Percentiles rank a stretch among this genome's conserved stretches.
phyloP scores from a whole-genome alignment of 257 asterid genomes.

The Lavandula angustifolia region DNA sequence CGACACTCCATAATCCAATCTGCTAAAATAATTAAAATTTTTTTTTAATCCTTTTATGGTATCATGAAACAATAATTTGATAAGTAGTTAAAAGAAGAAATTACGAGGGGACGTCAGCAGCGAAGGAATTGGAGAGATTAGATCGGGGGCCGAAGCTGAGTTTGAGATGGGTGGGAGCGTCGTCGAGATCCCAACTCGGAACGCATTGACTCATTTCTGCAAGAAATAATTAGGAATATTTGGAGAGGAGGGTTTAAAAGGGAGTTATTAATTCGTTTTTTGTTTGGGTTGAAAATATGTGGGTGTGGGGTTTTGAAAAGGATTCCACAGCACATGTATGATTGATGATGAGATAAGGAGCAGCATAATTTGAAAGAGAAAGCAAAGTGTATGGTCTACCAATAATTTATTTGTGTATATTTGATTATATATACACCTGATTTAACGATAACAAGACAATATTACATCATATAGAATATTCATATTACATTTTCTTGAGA shows the following conservation, averaged over 20 bases:
- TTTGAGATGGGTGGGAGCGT: slow-evolving; percentile 28
- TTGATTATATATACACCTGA: too few species aligned
- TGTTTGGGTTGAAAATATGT: slow-evolving; percentile 26
- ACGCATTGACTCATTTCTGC: slow-evolving; percentile 63
- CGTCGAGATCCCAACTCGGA: slow-evolving; percentile 65
- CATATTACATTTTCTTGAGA: too few species aligned
- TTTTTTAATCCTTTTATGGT: too few species aligned
- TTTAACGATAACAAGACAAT: too few species aligned
- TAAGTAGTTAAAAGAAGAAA: background rate
- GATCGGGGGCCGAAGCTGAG: slow-evolving; percentile 15
- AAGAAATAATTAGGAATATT: too few species aligned
- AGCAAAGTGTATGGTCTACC: slow-evolving; percentile 25
- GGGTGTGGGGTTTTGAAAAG: slow-evolving; percentile 31
- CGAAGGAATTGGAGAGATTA: slow-evolving; percentile 26
- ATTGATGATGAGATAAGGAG: slow-evolving; percentile 35
- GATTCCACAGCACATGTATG: slow-evolving; percentile 30
- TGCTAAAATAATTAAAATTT: background rate
- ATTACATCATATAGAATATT: too few species aligned
- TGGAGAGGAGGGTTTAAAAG: background rate
- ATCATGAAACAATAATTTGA: too few species aligned
- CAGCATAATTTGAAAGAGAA: slow-evolving; percentile 27
- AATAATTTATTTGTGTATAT: background rate
- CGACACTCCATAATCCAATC: slow-evolving; percentile 65
- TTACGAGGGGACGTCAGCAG: slow-evolving; percentile 28
- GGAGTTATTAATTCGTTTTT: background rate